phyloP scores from a whole-genome alignment of 306 rosid genomes.

The Hippophae tibetana region DNA sequence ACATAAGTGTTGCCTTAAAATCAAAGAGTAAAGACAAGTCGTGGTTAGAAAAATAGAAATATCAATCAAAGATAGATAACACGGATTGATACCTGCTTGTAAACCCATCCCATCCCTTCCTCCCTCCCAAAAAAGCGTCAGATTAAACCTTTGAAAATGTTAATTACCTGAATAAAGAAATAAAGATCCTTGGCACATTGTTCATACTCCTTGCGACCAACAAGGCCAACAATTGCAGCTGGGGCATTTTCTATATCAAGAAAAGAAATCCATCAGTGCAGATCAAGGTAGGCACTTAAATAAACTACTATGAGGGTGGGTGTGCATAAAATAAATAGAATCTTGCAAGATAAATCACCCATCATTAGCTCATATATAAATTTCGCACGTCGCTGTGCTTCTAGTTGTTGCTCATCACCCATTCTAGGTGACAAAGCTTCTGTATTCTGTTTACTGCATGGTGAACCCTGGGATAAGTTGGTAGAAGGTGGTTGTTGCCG shows the following conservation, averaged over 20 bases:
- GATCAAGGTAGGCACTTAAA: background rate
- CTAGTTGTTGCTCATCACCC: constrained; percentile 44
- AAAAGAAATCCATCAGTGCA: background rate
- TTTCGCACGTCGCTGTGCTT: constrained; percentile 78
- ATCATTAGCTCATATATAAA: constrained; percentile 86
- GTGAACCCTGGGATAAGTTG: constrained; percentile 38
- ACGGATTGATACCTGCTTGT: background rate
- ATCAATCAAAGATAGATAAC: no score
- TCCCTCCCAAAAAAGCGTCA: background rate
- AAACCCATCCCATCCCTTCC: background rate
- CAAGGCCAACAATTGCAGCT: constrained; percentile 75
- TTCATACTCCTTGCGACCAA: constrained; percentile 86
- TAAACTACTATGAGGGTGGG: background rate
- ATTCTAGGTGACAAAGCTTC: constrained; percentile 41
- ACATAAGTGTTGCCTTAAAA: no score
- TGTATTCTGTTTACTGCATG: constrained; percentile 28
- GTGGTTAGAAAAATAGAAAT: no score
- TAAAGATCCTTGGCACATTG: constrained; percentile 91
- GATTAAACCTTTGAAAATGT: background rate
- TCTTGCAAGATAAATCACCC: constrained; percentile 34
- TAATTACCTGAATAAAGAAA: constrained; percentile 82
- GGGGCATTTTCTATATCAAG: constrained; percentile 68
- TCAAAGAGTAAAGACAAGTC: no score
- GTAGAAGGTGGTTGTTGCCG: constrained; percentile 40
- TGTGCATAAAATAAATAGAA: constrained; percentile 7